Evolutionary conservation across 768 basidiomycete species (phyloP), one percentile per base, ranked within the genome.

Genomic region (Tubosaeta sp.): DNA sequence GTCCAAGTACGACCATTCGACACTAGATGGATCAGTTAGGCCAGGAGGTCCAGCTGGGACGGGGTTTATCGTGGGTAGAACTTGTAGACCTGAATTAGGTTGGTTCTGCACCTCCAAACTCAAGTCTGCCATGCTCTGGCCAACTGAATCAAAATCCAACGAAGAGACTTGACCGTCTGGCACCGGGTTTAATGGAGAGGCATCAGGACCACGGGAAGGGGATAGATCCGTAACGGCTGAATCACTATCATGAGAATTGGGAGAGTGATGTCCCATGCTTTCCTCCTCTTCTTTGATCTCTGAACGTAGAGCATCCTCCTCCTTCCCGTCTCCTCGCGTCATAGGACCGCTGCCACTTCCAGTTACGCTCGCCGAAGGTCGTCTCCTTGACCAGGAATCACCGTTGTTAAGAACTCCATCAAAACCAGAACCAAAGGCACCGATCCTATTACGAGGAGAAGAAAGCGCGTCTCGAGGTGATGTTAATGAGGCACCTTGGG

Each of bases 1-100:
- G 64, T 97, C 94, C 44, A 92, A 80, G 68, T 97, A 97, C 21
- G 84, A 87, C 94, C 94, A 97, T 64, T 90, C 83, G 19, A 94
- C 69, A 55, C 69, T 76, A 25, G 78, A 75, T 29, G 80, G 73
- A 70, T 87, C 86, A 40, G 68, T 54, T 35, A 77, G 58, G 44
- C 75, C 77, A 46, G 78, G 76, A 44, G 76, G 71, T 9, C 65
- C 70, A 36, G 58, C 55, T 18, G 57, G 40, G n/a, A 61, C 52
- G 47, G 52, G 22, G 36, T 55, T 57, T 18, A 25, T 47, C 13
- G 53, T 49, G 35, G 63, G 13, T 18, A 36, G 31, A 39, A 36
- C 42, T 29, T 45, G 58, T 18, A 31, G 41, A 29, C 48, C 48
- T 27, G 51, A 14, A 43, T 50, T 44, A 12, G 50, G n/a, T 25